Base-by-base conservation (phyloP, 257 asterid genomes). In the Capsicum rhomboideum region DNA sequence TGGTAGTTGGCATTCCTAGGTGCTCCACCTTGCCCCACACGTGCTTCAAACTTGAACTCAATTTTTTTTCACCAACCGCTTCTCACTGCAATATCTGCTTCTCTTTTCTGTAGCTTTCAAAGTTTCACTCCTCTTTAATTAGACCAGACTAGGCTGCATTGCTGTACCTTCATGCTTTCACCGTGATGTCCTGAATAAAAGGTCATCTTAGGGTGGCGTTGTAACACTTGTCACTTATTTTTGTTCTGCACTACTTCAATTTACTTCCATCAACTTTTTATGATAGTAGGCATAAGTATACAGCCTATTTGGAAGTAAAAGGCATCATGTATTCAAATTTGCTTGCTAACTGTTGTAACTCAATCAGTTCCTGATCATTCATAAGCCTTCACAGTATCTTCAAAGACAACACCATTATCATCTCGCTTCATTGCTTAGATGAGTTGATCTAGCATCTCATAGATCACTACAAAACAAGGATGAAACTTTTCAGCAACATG, bases 401-500 rank as follows among this genome's bases (percentile, higher is more conserved):
- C 91, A 61, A 88, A 91, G 78, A 83, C 93, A 49, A 84, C 78
- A 66, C 49, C 13, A 54, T 54, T 85, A 88, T 56, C 82, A 83
- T 83, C 83, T 69, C 56, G 80, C 87, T 86, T 91, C 97, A 92
- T 93, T 13, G 87, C 85, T 10, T 86, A 82, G 87, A 88, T 89
- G 84, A 93, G 88, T 50, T 85, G 89, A 83, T 89, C 87, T 31
- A 93, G 79, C 92, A 89, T 85, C 10, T 29, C 83, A 82, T 91
- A 88, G 53, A 93, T 89, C 69, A 23, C 83, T 14, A 71, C 91
- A 0, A 89, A 91, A 67, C 89, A 72, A 10, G 92, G 92, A 85
- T 92, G 95, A 20, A 92, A 85, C 68, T 83, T 91, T 53, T 93
- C 93, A 67, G 90, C 90, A 52, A 90, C 94, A 29, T n/a, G n/a